Evolutionary conservation across 768 basidiomycete species (phyloP).

Genomic region (Tulasnella sp.): DNA sequence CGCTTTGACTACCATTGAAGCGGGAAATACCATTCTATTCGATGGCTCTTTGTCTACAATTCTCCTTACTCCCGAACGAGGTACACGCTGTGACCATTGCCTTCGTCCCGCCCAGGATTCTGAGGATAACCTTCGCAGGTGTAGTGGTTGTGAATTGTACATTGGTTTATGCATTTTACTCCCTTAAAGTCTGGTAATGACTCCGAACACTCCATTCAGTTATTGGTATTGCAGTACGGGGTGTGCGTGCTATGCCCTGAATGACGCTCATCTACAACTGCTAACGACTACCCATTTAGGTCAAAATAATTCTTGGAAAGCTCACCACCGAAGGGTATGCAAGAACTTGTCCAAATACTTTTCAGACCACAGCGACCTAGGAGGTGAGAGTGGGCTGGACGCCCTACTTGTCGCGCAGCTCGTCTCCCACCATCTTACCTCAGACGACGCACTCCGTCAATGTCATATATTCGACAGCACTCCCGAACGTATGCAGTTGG

Average conservation of each 20-base stretch:
- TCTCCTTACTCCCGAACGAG: slow-evolving; percentile 46
- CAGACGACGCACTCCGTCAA: background rate
- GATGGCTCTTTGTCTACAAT: slow-evolving; percentile 35
- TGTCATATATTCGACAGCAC: no score
- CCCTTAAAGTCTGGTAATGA: background rate
- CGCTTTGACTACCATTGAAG: background rate
- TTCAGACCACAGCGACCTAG: slow-evolving; percentile 36
- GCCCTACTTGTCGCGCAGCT: slow-evolving; percentile 53
- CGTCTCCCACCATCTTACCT: slow-evolving; percentile 30
- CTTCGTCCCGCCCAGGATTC: slow-evolving; percentile 29
- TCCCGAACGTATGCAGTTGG: no score
- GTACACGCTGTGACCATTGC: slow-evolving; percentile 55
- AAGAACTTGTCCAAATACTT: slow-evolving; percentile 39
- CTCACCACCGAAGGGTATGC: slow-evolving; percentile 59
- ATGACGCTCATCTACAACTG: background rate
- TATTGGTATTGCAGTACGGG: slow-evolving; percentile 60
- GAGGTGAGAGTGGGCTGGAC: slow-evolving; percentile 42
- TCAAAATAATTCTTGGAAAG: slow-evolving; percentile 54
- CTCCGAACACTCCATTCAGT: background rate
- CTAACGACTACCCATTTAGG: slow-evolving; percentile 32
- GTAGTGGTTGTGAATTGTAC: slow-evolving; percentile 39
- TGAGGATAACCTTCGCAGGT: slow-evolving; percentile 39
- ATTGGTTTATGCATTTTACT: background rate
- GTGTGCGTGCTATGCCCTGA: slow-evolving; percentile 32
- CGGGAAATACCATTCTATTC: slow-evolving; percentile 31